Conservation (phyloP, 306 rosid genomes). For the Castanospermum australe region DNA sequence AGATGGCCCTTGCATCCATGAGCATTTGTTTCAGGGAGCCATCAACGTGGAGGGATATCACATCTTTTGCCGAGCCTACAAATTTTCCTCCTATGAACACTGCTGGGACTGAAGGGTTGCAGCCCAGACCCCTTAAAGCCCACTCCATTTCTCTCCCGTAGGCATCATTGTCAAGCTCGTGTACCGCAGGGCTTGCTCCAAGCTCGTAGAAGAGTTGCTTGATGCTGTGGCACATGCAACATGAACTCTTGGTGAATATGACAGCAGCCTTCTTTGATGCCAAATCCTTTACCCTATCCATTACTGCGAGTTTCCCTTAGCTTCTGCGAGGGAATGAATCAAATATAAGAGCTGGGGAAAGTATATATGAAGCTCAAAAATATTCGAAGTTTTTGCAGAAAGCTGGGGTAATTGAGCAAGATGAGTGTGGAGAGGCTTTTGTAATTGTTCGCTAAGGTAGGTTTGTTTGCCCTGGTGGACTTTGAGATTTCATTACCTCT, state of each 20-base stretch:
- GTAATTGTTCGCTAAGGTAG: conserved; percentile 28
- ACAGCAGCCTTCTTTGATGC: conserved; percentile 95
- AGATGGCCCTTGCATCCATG: conserved; percentile 89
- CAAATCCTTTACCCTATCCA: conserved; percentile 84
- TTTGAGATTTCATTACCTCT: conserved; percentile 44
- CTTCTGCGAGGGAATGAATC: background rate
- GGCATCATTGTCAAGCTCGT: conserved; percentile 76
- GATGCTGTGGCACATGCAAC: conserved; percentile 96
- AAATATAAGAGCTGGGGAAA: background rate
- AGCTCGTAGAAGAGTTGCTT: conserved; percentile 81
- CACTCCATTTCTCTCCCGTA: conserved; percentile 89
- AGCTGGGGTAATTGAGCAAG: background rate
- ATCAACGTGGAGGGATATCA: conserved; percentile 90
- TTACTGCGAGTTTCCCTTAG: conserved; percentile 14
- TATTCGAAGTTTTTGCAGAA: background rate
- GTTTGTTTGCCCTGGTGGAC: conserved; percentile 53
- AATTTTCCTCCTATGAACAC: conserved; percentile 92
- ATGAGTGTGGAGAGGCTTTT: conserved; percentile 18
- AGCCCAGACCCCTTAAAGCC: conserved; percentile 80
- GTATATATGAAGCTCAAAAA: background rate
- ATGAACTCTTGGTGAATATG: conserved; percentile 89
- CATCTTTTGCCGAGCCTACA: conserved; percentile 87
- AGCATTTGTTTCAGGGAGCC: conserved; percentile 95
- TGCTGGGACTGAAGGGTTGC: conserved; percentile 96
- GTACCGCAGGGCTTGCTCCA: conserved; percentile 94